These are phyloP conservation scores for Ascobolus immersus DNA, from an alignment of 495 filamentous ascomycete species.

Conservation along the genomic window DNA sequence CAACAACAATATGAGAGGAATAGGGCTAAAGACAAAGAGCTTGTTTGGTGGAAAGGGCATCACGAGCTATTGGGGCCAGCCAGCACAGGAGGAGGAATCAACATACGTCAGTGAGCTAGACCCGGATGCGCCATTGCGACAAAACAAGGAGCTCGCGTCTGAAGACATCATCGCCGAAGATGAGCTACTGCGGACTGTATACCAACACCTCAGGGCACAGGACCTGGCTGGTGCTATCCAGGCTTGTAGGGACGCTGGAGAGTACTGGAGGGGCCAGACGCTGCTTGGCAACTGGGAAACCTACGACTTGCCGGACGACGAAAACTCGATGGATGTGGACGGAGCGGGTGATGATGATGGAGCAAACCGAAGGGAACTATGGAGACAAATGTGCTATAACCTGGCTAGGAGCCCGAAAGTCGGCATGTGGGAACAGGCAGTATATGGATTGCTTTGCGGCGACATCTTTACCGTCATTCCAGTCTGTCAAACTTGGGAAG, in stretches of 20 bases:
- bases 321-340: slow-evolving; percentile 3
- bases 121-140: slow-evolving; percentile 64
- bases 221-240: slow-evolving; percentile 7
- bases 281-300: slow-evolving; percentile 25
- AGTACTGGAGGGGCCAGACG: slow-evolving; percentile 48
- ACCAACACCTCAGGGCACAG: slow-evolving; percentile 9
- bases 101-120: slow-evolving; percentile 90
- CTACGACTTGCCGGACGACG: slow-evolving; percentile 13
- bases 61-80: no score
- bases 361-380: slow-evolving; percentile 32
- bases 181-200: slow-evolving; percentile 12
- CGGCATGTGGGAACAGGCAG: slow-evolving; percentile 57
- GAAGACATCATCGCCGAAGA: slow-evolving; percentile 67
- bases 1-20: no score
- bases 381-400: slow-evolving; percentile 60
- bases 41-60: no score
- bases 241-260: slow-evolving; percentile 9
- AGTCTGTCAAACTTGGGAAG: slow-evolving; percentile 62
- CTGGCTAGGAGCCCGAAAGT: slow-evolving; percentile 37
- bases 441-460: slow-evolving; percentile 69
- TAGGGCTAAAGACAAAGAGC: no score
- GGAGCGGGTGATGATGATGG: slow-evolving; percentile 4
- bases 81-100: no score
- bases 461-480: slow-evolving; percentile 28
- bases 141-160: slow-evolving; percentile 42